Conservation (phyloP, 129 eudicot species). For the Centaurea solstitialis region DNA sequence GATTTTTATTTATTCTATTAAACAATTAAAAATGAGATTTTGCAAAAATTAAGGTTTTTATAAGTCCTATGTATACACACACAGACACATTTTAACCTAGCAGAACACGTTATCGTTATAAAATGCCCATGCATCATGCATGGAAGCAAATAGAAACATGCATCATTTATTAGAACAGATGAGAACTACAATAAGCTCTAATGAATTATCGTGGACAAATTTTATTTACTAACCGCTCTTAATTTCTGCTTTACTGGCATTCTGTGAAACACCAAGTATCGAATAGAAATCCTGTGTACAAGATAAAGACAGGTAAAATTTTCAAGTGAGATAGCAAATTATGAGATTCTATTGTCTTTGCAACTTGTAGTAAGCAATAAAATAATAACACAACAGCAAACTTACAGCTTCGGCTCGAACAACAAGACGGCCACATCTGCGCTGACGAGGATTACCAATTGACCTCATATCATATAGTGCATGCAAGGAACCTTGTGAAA, state of each 20-base stretch:
- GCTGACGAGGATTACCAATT: conserved; percentile 31
- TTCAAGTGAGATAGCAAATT: not conserved
- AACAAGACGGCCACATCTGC: conserved; percentile 52
- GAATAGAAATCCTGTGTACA: conserved; percentile 74
- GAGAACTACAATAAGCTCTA: conserved; percentile 10
- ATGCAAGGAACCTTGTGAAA: conserved; percentile 52
- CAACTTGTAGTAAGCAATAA: not conserved
- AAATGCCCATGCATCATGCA: not conserved
- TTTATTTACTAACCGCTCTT: conserved; percentile 72
- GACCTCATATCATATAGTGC: conserved; percentile 39
- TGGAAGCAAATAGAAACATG: conserved; percentile 17
- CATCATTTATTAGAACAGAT: conserved; percentile 2
- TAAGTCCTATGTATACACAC: not conserved
- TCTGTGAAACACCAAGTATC: conserved; percentile 80
- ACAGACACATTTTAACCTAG: not conserved
- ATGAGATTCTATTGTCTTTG: not conserved
- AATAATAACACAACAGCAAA: conserved; percentile 8
- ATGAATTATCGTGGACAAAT: conserved; percentile 1
- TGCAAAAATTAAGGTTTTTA: not conserved
- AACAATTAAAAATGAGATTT: not conserved
- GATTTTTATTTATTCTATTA: not conserved
- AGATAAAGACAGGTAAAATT: not conserved
- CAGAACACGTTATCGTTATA: not conserved
- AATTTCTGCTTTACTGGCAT: conserved; percentile 83
- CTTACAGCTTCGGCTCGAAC: conserved; percentile 85